Evolutionary conservation across 345 rosid species (phyloP).

Genomic region (Lepidium didymum): DNA sequence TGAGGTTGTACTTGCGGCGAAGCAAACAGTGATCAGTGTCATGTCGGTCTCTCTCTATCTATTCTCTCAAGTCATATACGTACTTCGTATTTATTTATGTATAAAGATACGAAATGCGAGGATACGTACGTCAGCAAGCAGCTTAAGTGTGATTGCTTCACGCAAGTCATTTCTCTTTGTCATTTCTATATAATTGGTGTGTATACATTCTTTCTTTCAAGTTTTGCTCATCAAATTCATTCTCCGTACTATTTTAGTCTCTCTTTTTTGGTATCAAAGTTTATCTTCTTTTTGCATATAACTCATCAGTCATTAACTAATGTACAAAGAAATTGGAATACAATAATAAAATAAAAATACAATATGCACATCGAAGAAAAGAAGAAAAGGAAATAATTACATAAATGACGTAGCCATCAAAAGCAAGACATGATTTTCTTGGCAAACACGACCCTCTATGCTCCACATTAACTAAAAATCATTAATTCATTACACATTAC

Average conservation of each 20-base stretch:
- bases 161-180: conserved; percentile 19
- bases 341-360: neutral
- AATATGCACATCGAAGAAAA: neutral
- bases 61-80: neutral
- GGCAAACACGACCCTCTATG: conserved; percentile 19
- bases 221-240: neutral
- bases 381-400: conserved; percentile 9
- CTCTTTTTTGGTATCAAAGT: no score
- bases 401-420: conserved; percentile 23
- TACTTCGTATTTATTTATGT: neutral
- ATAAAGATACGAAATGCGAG: no score
- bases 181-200: neutral
- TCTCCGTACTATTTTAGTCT: neutral
- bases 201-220: conserved; percentile 12
- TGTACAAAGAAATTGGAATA: neutral
- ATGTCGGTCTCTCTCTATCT: conserved; percentile 11
- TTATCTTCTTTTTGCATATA: neutral
- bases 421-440: conserved; percentile 27
- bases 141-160: conserved; percentile 20
- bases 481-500: neutral
- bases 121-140: neutral
- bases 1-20: conserved; percentile 30
- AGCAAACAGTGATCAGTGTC: conserved; percentile 28
- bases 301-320: neutral
- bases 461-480: conserved; percentile 12